Percentiles rank a stretch among this genome's conserved stretches.
phyloP scores from a whole-genome alignment of 2,329 filamentous ascomycete genomes.

The Aspergillus sp. region DNA sequence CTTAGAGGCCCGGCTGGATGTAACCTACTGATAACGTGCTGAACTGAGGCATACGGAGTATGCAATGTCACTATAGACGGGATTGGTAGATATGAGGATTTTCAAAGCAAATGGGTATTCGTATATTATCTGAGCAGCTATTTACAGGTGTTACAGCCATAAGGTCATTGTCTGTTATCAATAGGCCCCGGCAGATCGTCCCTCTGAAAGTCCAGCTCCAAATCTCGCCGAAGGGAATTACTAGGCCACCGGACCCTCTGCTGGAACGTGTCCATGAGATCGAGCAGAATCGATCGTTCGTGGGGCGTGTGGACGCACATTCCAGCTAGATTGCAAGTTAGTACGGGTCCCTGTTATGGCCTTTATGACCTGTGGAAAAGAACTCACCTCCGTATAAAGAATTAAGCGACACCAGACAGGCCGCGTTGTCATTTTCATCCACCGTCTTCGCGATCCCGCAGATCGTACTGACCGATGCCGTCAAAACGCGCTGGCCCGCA shows the following conservation, averaged over 20 bases:
- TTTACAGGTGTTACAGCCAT: too few relatives aligned
- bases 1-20: too few relatives aligned
- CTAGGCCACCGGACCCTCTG: slow-evolving; percentile 22
- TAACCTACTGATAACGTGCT: too few relatives aligned
- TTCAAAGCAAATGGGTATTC: too few relatives aligned
- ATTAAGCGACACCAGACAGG: slow-evolving; percentile 23
- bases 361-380: background rate
- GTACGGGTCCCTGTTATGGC: too few relatives aligned
- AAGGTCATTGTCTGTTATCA: too few relatives aligned
- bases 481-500: slow-evolving; percentile 22
- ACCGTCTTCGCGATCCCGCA: slow-evolving; percentile 27
- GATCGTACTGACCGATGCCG: slow-evolving; percentile 23
- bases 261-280: slow-evolving; percentile 23
- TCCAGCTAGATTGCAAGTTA: slow-evolving; percentile 15
- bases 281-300: slow-evolving; percentile 22
- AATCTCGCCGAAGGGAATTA: slow-evolving; percentile 21
- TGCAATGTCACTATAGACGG: too few relatives aligned
- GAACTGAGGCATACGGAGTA: too few relatives aligned
- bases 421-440: slow-evolving; percentile 18
- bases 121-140: too few relatives aligned
- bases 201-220: slow-evolving; percentile 26
- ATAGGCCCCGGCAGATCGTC: slow-evolving; percentile 16
- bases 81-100: too few relatives aligned
- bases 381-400: slow-evolving; percentile 27
- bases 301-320: slow-evolving; percentile 25